Percentiles rank a stretch among this genome's conserved stretches.
These are phyloP conservation scores for Boletus coccyginus DNA, from an alignment of 768 basidiomycete genomes.

Conservation along the genomic window DNA sequence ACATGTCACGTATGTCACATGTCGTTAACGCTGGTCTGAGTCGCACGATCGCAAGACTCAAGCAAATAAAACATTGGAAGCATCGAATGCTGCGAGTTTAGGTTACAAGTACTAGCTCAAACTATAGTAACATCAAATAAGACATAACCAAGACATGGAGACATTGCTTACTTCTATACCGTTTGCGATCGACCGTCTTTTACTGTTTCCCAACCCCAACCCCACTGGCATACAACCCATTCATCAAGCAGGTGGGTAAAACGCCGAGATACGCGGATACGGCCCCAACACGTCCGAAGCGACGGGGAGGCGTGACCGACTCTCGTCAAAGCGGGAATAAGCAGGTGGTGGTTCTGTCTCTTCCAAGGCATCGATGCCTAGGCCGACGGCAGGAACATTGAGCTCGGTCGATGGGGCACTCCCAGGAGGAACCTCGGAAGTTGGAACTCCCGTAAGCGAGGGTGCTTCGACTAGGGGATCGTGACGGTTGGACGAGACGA, in stretches of 20 bases:
- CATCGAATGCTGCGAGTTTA: neutral
- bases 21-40: no score
- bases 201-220: neutral
- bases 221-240: neutral
- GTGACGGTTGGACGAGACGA: neutral
- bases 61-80: no score
- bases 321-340: conserved; percentile 27
- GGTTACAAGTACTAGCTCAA: neutral
- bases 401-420: neutral
- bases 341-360: conserved; percentile 12
- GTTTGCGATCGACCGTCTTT: neutral
- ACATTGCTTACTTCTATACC: neutral
- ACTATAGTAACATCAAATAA: neutral
- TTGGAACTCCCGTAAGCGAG: conserved; percentile 15
- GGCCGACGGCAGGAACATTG: neutral
- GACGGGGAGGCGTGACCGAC: conserved; percentile 1
- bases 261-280: conserved; percentile 21
- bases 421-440: neutral
- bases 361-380: conserved; percentile 6
- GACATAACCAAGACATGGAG: neutral
- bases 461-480: conserved; percentile 4
- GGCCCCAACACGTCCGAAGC: conserved; percentile 17
- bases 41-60: no score
- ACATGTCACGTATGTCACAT: no score
- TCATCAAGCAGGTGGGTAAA: conserved; percentile 3